A percentile compares a stretch with the other conserved stretches of the same genome.
phyloP scores from a whole-genome alignment of 306 rosid species.

The Citrullus colocynthis region DNA sequence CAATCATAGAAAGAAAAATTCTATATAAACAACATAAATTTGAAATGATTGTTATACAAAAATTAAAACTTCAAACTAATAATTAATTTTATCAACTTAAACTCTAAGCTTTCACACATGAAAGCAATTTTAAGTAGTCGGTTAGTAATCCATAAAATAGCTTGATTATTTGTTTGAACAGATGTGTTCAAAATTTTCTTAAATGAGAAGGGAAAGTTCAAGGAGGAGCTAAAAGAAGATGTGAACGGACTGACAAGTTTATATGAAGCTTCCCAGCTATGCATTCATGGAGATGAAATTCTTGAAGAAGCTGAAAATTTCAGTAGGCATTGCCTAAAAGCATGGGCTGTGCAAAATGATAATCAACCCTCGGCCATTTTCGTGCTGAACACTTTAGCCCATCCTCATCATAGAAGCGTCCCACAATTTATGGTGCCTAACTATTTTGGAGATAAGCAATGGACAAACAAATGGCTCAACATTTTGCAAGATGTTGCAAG shows the following conservation, averaged over 20 bases:
- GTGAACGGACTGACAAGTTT: constrained; percentile 19
- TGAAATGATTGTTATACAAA: too few species aligned
- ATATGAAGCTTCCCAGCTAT: constrained; percentile 27
- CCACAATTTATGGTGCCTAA: constrained; percentile 22
- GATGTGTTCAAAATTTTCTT: constrained; percentile 16
- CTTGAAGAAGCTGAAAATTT: constrained; percentile 23
- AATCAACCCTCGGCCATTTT: neutral
- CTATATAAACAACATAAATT: too few species aligned
- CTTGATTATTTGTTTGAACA: neutral
- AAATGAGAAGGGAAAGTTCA: constrained; percentile 12
- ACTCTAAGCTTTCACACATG: too few species aligned
- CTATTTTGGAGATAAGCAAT: constrained; percentile 9
- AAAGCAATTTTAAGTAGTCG: too few species aligned
- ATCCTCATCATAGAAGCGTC: constrained; percentile 46
- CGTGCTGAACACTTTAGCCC: constrained; percentile 17
- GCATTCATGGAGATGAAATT: constrained; percentile 13
- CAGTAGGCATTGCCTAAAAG: neutral
- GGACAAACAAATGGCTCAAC: constrained; percentile 21
- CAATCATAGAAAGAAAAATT: too few species aligned
- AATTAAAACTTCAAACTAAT: too few species aligned
- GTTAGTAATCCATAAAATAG: too few species aligned
- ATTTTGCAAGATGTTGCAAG: constrained; percentile 31
- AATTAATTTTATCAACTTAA: too few species aligned
- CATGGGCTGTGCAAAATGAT: neutral
- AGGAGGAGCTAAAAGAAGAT: neutral